Base-by-base conservation (phyloP, 805 yeast species). In the Priceomyces haplophilus region DNA sequence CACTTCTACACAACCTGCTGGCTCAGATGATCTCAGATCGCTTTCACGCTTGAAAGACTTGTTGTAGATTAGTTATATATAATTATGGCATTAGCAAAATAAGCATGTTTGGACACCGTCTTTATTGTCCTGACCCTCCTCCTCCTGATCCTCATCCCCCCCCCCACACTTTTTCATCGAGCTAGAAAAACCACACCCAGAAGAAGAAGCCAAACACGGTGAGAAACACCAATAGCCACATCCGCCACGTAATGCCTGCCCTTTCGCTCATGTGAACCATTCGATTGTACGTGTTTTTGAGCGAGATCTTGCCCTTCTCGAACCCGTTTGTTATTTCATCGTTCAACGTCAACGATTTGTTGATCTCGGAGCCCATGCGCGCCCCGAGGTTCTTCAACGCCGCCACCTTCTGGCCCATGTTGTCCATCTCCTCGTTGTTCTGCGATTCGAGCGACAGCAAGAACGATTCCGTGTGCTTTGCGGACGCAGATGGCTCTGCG, bases 251-350 rank as follows among this genome's bases (percentile, higher is more conserved):
- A 36, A 71, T 68, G 2, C 76, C 76, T 11, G 75, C 75, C 32
- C 69, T 52, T 55, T 68, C 62, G 55, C 75, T 69, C 76, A 71
- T 69, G 21, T 64, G 54, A 37, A 71, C 61, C 76, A 71, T 71
- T 43, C 59, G 55, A 51, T 65, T 69, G 49, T 60, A 71, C 1
- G 76, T 71, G 48, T 65, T 64, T 44, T 68, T 69, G 50, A 71
- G 62, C 10, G 72, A 58, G 32, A 68, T 54, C 42, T 58, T 61
- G 10, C 75, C 75, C 41, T 56, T 53, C 52, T 68, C 75, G 48
- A 71, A 65, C 12, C 51, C 49, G 46, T 69, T 62, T 30, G 70
- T 61, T 41, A 71, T 65, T 11, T 67, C 72, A 44, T 69, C 75
- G 47, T 69, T 70, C 41, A 71, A 48, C 42, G 64, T 49, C 41